Evolutionary conservation across 2,329 filamentous ascomycete genomes (phyloP).

Genomic region (Ramularia collo-cygni): DNA sequence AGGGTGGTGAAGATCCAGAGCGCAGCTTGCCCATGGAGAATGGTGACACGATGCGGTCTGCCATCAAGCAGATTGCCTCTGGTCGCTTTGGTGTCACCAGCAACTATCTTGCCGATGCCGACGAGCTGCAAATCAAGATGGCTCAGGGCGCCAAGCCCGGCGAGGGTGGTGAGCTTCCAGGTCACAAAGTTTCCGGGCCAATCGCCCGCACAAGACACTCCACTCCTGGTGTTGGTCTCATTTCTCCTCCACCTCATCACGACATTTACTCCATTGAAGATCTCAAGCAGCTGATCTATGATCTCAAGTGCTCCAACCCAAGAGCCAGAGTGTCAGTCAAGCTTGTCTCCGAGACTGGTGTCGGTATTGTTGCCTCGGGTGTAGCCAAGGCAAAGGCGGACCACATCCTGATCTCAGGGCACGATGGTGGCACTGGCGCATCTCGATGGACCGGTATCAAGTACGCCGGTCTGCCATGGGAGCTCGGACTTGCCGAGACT

Average conservation of each 20-base stretch:
- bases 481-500: slow-evolving; percentile 91
- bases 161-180: slow-evolving; percentile 93
- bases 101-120: slow-evolving; percentile 87
- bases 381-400: slow-evolving; percentile 96
- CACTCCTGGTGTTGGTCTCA: slow-evolving; percentile 90
- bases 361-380: slow-evolving; percentile 94
- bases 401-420: slow-evolving; percentile 92
- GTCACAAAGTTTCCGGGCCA: slow-evolving; percentile 90
- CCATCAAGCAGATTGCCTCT: slow-evolving; percentile 95
- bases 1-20: slow-evolving; percentile 93
- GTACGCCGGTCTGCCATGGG: slow-evolving; percentile 94
- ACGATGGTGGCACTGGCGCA: slow-evolving; percentile 93
- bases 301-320: slow-evolving; percentile 92
- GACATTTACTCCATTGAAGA: slow-evolving; percentile 99
- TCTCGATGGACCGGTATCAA: slow-evolving; percentile 99
- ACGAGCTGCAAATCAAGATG: slow-evolving; percentile 99
- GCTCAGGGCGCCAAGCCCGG: slow-evolving; percentile 96
- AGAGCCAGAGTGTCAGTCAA: slow-evolving; percentile 91
- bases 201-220: slow-evolving; percentile 94
- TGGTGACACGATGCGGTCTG: slow-evolving; percentile 92
- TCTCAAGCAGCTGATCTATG: slow-evolving; percentile 95
- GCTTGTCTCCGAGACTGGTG: slow-evolving; percentile 93
- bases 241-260: slow-evolving; percentile 92
- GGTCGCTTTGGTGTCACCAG: slow-evolving; percentile 95
- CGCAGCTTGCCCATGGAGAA: slow-evolving; percentile 80